phyloP scores from a whole-genome alignment of 176 grass and related monocot species.

The Bolboschoenus planiculmis region DNA sequence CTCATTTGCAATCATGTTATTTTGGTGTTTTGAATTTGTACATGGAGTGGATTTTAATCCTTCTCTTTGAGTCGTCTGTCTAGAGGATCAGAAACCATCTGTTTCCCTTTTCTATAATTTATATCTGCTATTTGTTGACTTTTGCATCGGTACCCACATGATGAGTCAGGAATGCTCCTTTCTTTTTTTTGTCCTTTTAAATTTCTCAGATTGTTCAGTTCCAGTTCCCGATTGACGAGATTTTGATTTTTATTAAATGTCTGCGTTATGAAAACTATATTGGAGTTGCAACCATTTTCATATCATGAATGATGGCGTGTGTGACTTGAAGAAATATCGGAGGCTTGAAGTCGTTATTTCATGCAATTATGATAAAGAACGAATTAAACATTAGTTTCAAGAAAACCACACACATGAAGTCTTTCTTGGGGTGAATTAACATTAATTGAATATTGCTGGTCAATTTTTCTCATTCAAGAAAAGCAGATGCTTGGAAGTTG shows the following conservation, averaged over 20 bases:
- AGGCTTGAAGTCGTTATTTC: background rate
- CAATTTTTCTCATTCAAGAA: too few species aligned
- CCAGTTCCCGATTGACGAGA: background rate
- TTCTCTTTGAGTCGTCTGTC: background rate
- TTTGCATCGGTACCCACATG: background rate
- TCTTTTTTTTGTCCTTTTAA: background rate
- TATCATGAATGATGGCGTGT: background rate
- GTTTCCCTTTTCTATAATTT: background rate
- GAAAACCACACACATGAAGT: too few species aligned
- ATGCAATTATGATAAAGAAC: background rate
- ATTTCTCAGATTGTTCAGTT: background rate
- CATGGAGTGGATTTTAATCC: background rate
- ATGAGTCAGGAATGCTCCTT: background rate
- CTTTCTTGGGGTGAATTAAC: too few species aligned
- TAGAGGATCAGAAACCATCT: background rate
- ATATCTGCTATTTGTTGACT: background rate
- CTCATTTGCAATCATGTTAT: background rate
- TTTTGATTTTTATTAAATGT: background rate
- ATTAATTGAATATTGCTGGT: too few species aligned
- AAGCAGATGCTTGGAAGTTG: too few species aligned
- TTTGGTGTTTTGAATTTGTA: constrained; percentile 4
- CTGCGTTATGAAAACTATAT: background rate
- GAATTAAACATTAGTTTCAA: too few species aligned
- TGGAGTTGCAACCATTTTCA: background rate
- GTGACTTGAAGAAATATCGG: background rate